phyloP scores from a whole-genome alignment of 768 basidiomycete species.

The Tylopilus balloui region DNA sequence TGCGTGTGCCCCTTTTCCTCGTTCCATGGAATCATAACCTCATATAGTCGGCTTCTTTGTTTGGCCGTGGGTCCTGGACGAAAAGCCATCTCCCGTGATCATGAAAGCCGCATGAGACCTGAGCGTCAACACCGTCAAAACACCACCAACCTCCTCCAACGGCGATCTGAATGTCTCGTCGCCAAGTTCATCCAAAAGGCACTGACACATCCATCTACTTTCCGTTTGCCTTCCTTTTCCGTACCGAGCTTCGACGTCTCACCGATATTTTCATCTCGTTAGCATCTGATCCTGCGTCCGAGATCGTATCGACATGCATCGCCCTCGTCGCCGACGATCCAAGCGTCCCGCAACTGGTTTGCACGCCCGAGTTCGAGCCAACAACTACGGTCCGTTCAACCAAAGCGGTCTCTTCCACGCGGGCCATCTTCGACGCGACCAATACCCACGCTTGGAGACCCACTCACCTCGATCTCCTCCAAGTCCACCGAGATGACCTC shows the following conservation, averaged over 20 bases:
- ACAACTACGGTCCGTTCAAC: constrained; percentile 29
- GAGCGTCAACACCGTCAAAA: constrained; percentile 40
- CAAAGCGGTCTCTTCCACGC: constrained; percentile 32
- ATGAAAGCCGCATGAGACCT: constrained; percentile 38
- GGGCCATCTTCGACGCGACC: constrained; percentile 37
- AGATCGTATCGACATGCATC: constrained; percentile 30
- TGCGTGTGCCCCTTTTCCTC: constrained; percentile 6
- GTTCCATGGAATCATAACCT: neutral
- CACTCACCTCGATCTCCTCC: constrained; percentile 40
- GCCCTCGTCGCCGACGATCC: constrained; percentile 13
- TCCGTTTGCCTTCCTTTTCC: neutral
- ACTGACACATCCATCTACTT: no score
- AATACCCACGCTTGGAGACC: constrained; percentile 35
- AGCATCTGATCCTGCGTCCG: constrained; percentile 30
- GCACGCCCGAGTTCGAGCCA: no score
- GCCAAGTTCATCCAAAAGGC: constrained; percentile 38
- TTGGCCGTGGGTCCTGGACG: constrained; percentile 27
- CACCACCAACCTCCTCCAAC: constrained; percentile 34
- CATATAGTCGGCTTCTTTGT: neutral
- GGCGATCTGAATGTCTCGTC: constrained; percentile 36
- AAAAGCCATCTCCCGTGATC: constrained; percentile 29
- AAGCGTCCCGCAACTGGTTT: neutral
- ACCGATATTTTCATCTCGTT: no score
- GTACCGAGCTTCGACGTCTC: no score
- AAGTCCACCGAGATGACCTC: constrained; percentile 43